A percentile compares a stretch with the other conserved stretches of the same genome.
Evolutionary conservation across 73 alveolate genomes (phyloP).

Genomic region (Tetrahymena thermophila): DNA sequence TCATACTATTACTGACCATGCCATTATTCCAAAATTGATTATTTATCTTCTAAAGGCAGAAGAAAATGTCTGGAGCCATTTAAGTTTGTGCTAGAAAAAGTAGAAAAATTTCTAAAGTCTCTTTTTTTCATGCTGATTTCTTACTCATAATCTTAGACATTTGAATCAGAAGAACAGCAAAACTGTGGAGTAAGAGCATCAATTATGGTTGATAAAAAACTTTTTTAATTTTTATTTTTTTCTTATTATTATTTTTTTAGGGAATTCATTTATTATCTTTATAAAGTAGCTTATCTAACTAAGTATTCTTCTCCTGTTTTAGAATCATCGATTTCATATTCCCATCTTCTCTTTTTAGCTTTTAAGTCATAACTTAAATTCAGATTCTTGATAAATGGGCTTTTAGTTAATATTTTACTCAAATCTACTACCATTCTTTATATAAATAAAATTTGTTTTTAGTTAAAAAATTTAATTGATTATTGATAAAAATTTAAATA

Average conservation of each 20-base stretch:
- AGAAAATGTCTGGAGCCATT: not conserved
- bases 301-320: not conserved
- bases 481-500: too few relatives aligned
- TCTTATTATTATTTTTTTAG: not conserved
- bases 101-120: not conserved
- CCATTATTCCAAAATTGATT: not conserved
- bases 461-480: too few relatives aligned
- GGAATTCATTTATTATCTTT: not conserved
- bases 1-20: not conserved
- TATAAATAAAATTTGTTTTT: not conserved
- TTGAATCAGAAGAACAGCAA: not conserved
- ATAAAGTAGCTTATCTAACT: not conserved
- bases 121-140: not conserved
- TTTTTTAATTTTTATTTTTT: not conserved
- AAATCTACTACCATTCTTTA: not conserved
- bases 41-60: not conserved
- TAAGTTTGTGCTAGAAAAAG: not conserved
- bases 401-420: not conserved
- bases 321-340: not conserved
- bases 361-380: not conserved
- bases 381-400: not conserved
- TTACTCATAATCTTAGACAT: not conserved
- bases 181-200: not conserved
- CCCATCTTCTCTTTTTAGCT: not conserved
- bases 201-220: not conserved